These are phyloP conservation scores for Ascochyta viciae-villosae DNA, from an alignment of 2,329 filamentous ascomycete genomes.

Conservation along the genomic window DNA sequence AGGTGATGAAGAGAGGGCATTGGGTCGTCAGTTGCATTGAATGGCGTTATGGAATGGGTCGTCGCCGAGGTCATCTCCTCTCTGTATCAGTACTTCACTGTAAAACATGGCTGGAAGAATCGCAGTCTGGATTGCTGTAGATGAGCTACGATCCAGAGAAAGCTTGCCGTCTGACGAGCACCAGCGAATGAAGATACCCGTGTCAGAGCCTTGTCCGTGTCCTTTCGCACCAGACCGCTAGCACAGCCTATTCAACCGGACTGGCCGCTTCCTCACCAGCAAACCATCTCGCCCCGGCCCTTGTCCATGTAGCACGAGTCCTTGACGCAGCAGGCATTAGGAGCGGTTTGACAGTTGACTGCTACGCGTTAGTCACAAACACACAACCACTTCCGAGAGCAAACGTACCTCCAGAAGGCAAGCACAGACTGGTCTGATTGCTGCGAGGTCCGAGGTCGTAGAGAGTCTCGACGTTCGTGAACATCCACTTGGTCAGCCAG, in stretches of 20 bases:
- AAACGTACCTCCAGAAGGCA: background rate
- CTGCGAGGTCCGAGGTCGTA: no score
- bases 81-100: slow-evolving; percentile 22
- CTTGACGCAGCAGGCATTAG: background rate
- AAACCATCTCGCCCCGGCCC: background rate
- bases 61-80: slow-evolving; percentile 7
- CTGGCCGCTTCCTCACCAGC: background rate
- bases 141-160: background rate
- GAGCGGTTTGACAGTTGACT: background rate
- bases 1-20: slow-evolving; percentile 18
- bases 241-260: no score
- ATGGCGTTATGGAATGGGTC: slow-evolving; percentile 18
- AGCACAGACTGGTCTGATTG: background rate
- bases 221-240: no score
- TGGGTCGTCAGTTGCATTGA: slow-evolving; percentile 14
- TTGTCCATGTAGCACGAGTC: slow-evolving; percentile 11
- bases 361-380: background rate
- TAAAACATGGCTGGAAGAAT: slow-evolving; percentile 12
- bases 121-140: background rate
- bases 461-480: no score
- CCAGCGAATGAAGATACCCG: background rate
- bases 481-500: no score
- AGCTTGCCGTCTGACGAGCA: background rate
- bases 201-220: background rate
- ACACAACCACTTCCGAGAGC: background rate